Evolutionary conservation across 257 asterid species (phyloP).

Genomic region (Solanum appendiculatum): DNA sequence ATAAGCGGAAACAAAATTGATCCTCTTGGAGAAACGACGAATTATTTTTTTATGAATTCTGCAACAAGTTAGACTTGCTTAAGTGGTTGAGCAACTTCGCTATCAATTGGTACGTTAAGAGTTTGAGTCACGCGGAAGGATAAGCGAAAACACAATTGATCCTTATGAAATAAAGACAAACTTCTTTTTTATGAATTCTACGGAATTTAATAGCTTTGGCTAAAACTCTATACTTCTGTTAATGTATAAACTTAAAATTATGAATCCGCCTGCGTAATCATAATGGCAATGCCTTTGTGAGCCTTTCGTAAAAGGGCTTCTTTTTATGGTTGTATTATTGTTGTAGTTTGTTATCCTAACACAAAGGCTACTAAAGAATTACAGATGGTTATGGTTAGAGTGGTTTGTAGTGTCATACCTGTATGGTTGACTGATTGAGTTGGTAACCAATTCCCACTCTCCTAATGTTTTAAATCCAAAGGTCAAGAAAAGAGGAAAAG

Average conservation of each 20-base stretch:
- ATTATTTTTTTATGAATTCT: no score
- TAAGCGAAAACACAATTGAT: not conserved
- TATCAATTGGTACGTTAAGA: no score
- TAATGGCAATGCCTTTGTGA: not conserved
- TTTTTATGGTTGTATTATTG: not conserved
- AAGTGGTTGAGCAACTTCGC: no score
- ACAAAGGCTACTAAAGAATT: not conserved
- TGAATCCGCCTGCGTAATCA: not conserved
- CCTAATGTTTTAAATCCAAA: not conserved
- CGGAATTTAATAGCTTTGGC: no score
- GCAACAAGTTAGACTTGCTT: no score
- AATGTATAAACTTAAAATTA: not conserved
- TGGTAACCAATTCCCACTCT: constrained; percentile 9
- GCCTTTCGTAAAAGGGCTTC: not conserved
- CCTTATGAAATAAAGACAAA: no score
- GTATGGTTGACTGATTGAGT: constrained; percentile 13
- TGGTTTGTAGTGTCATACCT: constrained; percentile 6
- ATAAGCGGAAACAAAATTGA: not conserved
- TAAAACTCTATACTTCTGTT: no score
- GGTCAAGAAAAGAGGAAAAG: not conserved
- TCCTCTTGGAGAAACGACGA: no score
- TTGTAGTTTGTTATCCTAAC: not conserved
- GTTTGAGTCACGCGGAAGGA: not conserved
- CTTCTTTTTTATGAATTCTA: no score
- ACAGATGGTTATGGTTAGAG: constrained; percentile 5